Conservation (phyloP, 164 flowering plant genomes). For the Nymphaea colorata region DNA sequence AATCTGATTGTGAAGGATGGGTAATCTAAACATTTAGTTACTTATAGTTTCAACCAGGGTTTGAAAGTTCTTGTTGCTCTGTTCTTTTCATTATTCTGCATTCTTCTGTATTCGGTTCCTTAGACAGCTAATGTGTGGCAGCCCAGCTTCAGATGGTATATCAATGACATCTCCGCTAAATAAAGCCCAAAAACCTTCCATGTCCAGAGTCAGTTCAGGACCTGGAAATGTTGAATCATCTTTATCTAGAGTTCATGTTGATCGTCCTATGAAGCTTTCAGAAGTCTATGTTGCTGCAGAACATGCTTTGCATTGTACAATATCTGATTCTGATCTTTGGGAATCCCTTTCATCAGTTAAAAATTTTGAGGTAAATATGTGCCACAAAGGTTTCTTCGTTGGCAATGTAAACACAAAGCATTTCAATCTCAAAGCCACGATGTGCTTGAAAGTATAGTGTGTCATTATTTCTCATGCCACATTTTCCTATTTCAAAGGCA, state of each 20-base stretch:
- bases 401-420: too few relatives aligned
- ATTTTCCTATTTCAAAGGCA: too few relatives aligned
- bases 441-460: too few relatives aligned
- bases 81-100: background rate
- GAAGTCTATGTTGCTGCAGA: conserved; percentile 94
- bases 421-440: too few relatives aligned
- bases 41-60: too few relatives aligned
- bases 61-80: too few relatives aligned
- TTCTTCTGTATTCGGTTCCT: conserved; percentile 3
- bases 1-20: conserved; percentile 33
- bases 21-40: conserved; percentile 24
- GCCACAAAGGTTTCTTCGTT: background rate
- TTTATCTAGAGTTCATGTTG: conserved; percentile 23
- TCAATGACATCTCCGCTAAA: conserved; percentile 29
- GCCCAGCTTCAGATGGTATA: conserved; percentile 54
- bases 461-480: too few relatives aligned
- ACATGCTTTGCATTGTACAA: conserved; percentile 58
- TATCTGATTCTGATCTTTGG: conserved; percentile 63
- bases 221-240: conserved; percentile 72
- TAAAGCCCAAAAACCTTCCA: conserved; percentile 33
- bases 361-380: conserved; percentile 65
- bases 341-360: conserved; percentile 58
- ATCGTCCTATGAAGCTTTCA: conserved; percentile 92
- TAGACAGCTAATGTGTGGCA: conserved; percentile 24
- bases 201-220: conserved; percentile 72